Evolutionary conservation across 2,329 filamentous ascomycete species (phyloP), one percentile per base, ranked within the genome.

Genomic region (Pseudogymnoascus sp.): DNA sequence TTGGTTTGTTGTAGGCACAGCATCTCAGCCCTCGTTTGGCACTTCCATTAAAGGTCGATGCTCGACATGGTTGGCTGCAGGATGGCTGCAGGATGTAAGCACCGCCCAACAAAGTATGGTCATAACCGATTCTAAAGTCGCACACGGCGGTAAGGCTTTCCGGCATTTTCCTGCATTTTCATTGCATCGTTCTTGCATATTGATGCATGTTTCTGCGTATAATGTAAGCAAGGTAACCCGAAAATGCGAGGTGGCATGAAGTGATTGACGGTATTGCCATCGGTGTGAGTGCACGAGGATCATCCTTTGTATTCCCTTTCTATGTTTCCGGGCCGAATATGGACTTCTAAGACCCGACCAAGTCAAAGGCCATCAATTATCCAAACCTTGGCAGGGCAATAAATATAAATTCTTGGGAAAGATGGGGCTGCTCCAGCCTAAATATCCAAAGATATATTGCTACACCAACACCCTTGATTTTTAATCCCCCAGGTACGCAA

Each of bases 21-120:
- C 16, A 16, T 56, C 50, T 56, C 50, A 56, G 50, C 50, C 29
- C 50, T 56, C 50, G 50, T 56, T 56, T 56, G 50, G n/a, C 29
- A 56, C 10, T 13, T 56, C 29, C 26, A 53, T n/a, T 31, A 19
- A n/a, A 11, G 31, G 14, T 19, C n/a, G 47, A 33, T 11, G 13
- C 14, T 31, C 31, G 47, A 31, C 10, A 14, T 53, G 47, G 47
- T 53, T 53, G 47, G 47, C 47, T 53, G 47, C 47, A 56, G 5
- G 5, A 29, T 29, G 6, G 3, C 26, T 29, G 26, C 26, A 29
- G 26, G 1, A 19, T 13, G 47, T 56, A 26, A 56, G 47, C 50
- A 7, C 50, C 16, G 44, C 50, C 47, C 50, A 56, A 33, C 50
- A 56, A 31, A 33, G 26, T 7, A 33, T 19, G 50, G 50, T 56